Evolutionary conservation across 225 moss, liverwort and hornwort genomes (phyloP).

Genomic region (Marchantia paleacea): DNA sequence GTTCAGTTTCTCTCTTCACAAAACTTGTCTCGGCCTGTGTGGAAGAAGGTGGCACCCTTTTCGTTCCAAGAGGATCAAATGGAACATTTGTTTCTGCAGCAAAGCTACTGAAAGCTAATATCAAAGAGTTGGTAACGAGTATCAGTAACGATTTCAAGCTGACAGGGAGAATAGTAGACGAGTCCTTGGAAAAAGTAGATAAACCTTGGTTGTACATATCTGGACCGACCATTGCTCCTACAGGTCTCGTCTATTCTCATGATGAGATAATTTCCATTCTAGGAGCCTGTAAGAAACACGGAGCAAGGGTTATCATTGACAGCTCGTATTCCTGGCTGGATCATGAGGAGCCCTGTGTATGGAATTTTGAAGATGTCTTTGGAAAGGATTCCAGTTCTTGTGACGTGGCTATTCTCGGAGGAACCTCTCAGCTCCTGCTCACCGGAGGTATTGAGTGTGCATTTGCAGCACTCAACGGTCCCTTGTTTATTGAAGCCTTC

Average conservation of each 20-base stretch:
- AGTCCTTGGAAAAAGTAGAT: constrained; percentile 51
- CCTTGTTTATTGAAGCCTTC: constrained; percentile 73
- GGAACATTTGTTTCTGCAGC: constrained; percentile 72
- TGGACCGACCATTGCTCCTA: constrained; percentile 78
- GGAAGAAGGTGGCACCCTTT: constrained; percentile 79
- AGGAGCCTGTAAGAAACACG: constrained; percentile 56
- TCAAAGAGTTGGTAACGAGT: constrained; percentile 61
- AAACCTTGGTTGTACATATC: constrained; percentile 91
- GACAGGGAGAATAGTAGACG: constrained; percentile 45
- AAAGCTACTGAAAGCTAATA: constrained; percentile 68
- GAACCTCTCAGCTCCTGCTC: constrained; percentile 72
- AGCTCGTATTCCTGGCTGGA: constrained; percentile 86
- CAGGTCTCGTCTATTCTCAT: constrained; percentile 67
- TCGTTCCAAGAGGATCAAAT: constrained; percentile 82
- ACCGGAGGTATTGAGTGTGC: constrained; percentile 92
- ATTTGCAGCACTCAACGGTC: constrained; percentile 66
- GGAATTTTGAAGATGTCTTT: constrained; percentile 57
- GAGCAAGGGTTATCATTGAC: constrained; percentile 81
- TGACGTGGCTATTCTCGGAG: constrained; percentile 71
- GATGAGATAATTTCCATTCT: constrained; percentile 68
- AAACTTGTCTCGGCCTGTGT: constrained; percentile 92
- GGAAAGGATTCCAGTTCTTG: constrained; percentile 34
- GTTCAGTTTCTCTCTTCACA: constrained; percentile 60
- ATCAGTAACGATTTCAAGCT: constrained; percentile 60
- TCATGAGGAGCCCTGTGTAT: constrained; percentile 42